Evolutionary conservation across 495 filamentous ascomycete species (phyloP).

Genomic region (Xylaria venustula): DNA sequence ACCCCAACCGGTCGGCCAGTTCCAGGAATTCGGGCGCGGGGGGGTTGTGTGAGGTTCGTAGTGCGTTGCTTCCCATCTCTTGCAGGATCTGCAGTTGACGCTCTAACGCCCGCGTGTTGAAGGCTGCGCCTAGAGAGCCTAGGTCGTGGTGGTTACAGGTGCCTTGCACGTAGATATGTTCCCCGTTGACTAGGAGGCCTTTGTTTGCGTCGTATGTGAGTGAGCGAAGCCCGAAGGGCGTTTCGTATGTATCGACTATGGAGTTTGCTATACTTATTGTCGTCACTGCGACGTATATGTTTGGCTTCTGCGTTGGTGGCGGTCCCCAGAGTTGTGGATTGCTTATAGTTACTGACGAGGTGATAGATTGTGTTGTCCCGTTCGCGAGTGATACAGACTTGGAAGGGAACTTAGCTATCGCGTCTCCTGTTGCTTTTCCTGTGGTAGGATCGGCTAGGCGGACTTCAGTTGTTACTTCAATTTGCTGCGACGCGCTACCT

Average conservation of each 20-base stretch:
- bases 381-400: constrained; percentile 24
- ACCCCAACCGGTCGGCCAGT: constrained; percentile 55
- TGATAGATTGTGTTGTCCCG: constrained; percentile 32
- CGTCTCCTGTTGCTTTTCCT: constrained; percentile 14
- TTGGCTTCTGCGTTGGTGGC: constrained; percentile 40
- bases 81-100: constrained; percentile 45
- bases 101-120: constrained; percentile 43
- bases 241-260: constrained; percentile 46
- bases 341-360: constrained; percentile 29
- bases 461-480: constrained; percentile 30
- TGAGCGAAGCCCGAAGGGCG: constrained; percentile 47
- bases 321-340: constrained; percentile 50
- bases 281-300: constrained; percentile 48
- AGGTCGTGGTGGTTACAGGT: constrained; percentile 49
- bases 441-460: constrained; percentile 22
- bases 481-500: constrained; percentile 18
- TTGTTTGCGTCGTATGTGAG: constrained; percentile 37
- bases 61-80: constrained; percentile 48
- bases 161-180: constrained; percentile 39
- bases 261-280: constrained; percentile 21
- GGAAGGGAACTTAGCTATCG: constrained; percentile 25
- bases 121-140: constrained; percentile 46
- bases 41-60: constrained; percentile 52
- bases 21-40: constrained; percentile 54
- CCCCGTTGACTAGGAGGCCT: constrained; percentile 43